Evolutionary conservation across 2,329 filamentous ascomycete genomes (phyloP).

Genomic region (Metarhizium brunneum): DNA sequence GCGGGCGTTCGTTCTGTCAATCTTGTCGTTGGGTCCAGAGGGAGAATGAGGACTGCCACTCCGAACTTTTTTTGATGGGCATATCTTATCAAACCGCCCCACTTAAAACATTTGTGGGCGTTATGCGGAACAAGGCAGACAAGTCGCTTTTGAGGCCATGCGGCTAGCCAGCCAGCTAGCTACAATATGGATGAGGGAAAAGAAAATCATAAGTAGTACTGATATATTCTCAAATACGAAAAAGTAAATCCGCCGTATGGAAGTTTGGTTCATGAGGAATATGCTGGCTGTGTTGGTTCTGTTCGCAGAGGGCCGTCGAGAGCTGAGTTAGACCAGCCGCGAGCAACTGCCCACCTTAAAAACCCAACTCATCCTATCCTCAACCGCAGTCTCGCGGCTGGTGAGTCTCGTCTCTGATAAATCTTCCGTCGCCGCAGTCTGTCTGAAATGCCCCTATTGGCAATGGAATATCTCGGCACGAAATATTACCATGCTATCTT

Average conservation of each 20-base stretch:
- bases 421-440: neutral
- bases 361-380: neutral
- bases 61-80: slow-evolving; percentile 9
- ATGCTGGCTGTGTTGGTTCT: too few species aligned
- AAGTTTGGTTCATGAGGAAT: too few species aligned
- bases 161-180: too few species aligned
- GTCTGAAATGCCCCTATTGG: neutral
- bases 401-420: neutral
- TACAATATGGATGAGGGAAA: too few species aligned
- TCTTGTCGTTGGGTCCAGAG: neutral
- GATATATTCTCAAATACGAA: too few species aligned
- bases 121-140: neutral
- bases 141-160: neutral
- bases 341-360: neutral
- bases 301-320: too few species aligned
- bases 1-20: neutral
- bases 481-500: slow-evolving; percentile 9
- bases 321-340: neutral
- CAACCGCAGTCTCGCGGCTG: neutral
- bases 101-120: neutral
- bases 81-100: slow-evolving; percentile 12
- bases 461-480: neutral
- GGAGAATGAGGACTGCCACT: neutral
- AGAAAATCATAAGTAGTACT: too few species aligned
- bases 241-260: too few species aligned